These are phyloP conservation scores for Leccinum pallidistipes DNA, from an alignment of 1,284 basidiomycete species.

Conservation along the genomic window DNA sequence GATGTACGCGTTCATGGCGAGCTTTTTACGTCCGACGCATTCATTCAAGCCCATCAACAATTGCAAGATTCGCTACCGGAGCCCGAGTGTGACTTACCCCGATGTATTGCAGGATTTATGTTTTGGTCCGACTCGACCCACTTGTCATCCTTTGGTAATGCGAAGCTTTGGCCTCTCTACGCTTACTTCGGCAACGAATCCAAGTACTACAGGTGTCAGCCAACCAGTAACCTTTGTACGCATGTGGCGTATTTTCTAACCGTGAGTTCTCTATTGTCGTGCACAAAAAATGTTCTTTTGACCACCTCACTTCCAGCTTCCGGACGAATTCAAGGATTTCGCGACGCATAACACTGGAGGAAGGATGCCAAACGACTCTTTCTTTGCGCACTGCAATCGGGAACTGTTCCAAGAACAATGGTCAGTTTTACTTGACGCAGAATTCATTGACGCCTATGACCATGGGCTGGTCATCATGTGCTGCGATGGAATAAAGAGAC, in stretches of 20 bases:
- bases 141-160: neutral
- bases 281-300: neutral
- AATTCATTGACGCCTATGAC: neutral
- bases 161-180: neutral
- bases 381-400: neutral
- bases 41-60: neutral
- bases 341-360: neutral
- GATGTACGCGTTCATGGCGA: neutral
- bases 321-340: neutral
- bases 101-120: neutral
- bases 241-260: neutral
- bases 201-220: neutral
- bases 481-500: neutral
- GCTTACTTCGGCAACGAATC: neutral
- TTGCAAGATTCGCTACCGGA: neutral
- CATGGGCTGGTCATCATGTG: neutral
- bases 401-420: neutral
- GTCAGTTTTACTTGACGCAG: neutral
- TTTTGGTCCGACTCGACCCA: neutral
- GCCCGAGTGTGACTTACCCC: neutral
- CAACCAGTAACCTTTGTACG: neutral
- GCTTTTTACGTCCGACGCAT: neutral
- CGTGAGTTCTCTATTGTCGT: neutral
- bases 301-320: neutral
- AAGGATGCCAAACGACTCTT: neutral